These are phyloP conservation scores for Boletus sensibilis DNA, from an alignment of 768 basidiomycete species.

Conservation along the genomic window DNA sequence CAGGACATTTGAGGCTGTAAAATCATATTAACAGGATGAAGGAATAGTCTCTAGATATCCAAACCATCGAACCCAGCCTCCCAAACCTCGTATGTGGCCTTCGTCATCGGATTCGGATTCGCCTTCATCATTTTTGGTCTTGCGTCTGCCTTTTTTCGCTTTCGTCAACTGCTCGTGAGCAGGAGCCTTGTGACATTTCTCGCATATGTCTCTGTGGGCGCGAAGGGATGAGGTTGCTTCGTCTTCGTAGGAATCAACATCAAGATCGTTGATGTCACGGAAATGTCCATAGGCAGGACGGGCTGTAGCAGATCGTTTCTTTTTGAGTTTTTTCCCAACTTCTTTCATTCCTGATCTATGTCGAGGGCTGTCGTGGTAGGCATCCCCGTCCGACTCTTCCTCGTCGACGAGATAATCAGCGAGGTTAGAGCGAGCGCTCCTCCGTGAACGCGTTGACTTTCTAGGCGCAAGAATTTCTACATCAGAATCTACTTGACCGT, in stretches of 20 bases:
- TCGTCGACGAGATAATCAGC: constrained; percentile 28
- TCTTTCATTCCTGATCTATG: constrained; percentile 4
- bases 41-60: constrained; percentile 18
- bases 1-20: constrained; percentile 70
- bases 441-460: constrained; percentile 50
- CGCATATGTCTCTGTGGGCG: constrained; percentile 64
- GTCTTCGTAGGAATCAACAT: constrained; percentile 47
- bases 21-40: constrained; percentile 11
- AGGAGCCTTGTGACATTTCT: constrained; percentile 65
- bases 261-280: constrained; percentile 41
- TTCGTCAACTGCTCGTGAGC: constrained; percentile 52
- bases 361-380: constrained; percentile 32
- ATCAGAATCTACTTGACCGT: constrained; percentile 34
- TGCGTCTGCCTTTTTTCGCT: constrained; percentile 41
- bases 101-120: constrained; percentile 52
- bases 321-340: constrained; percentile 20
- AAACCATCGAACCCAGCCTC: constrained; percentile 87
- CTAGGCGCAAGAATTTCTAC: constrained; percentile 31
- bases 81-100: constrained; percentile 49
- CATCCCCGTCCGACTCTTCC: constrained; percentile 33
- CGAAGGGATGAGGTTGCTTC: constrained; percentile 55
- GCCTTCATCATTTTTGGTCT: constrained; percentile 42
- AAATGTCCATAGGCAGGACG: constrained; percentile 52
- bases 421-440: constrained; percentile 37
- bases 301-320: constrained; percentile 35